Conservation (phyloP, 208 protist genomes). For the Trypanosoma cruzi region DNA sequence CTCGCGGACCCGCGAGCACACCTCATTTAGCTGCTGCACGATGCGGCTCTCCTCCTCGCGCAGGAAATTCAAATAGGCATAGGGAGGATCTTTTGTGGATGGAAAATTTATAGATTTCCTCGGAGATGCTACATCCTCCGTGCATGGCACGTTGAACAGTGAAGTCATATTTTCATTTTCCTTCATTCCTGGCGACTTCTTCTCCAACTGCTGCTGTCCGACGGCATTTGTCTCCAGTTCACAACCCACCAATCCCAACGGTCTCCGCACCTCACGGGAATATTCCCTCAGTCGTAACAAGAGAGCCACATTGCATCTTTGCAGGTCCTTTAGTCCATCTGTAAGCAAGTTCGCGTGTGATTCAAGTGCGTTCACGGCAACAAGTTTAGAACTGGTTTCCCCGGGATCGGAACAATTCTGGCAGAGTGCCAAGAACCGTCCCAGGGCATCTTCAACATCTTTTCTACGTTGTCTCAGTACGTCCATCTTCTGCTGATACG, state of each 20-base stretch:
- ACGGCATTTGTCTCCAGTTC: background rate
- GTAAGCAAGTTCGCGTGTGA: constrained; percentile 21
- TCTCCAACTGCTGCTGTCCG: background rate
- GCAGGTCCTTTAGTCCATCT: constrained; percentile 25
- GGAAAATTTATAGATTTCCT: background rate
- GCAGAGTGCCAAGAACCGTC: constrained; percentile 38
- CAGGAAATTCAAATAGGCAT: constrained; percentile 19
- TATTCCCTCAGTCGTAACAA: constrained; percentile 15
- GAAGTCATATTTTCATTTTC: background rate
- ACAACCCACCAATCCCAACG: constrained; percentile 11
- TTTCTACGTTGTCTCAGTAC: constrained; percentile 42
- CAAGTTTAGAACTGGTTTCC: constrained; percentile 10
- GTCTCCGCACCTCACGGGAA: constrained; percentile 23
- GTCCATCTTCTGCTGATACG: constrained; percentile 54
- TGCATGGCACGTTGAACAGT: no score
- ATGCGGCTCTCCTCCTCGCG: constrained; percentile 21
- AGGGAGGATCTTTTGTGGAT: constrained; percentile 5
- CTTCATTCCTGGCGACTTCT: background rate
- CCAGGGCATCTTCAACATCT: constrained; percentile 36
- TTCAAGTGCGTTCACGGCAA: constrained; percentile 16
- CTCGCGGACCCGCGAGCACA: constrained; percentile 19
- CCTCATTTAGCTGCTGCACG: constrained; percentile 23
- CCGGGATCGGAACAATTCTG: background rate
- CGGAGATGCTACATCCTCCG: background rate
- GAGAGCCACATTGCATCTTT: constrained; percentile 21